Evolutionary conservation across 116 monocot species (phyloP).

Genomic region (Iris pallida): DNA sequence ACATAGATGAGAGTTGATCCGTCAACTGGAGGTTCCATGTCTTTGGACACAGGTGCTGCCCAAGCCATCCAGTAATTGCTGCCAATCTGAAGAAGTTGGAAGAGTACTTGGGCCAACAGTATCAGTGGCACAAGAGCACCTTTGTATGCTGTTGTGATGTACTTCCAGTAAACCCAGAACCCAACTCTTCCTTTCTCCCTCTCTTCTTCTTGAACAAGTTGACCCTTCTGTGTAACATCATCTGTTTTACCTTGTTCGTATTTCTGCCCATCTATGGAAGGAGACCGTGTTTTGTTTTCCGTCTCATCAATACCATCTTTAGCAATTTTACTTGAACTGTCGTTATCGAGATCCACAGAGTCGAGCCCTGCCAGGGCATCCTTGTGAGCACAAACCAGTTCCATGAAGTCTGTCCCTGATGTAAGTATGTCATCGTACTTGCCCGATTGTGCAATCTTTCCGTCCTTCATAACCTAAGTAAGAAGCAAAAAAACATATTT

Average conservation of each 20-base stretch:
- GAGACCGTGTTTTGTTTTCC: neutral
- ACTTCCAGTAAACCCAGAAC: conserved; percentile 66
- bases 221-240: conserved; percentile 30
- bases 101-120: conserved; percentile 42
- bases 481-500: neutral
- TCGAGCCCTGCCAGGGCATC: conserved; percentile 45
- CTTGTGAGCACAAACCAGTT: conserved; percentile 56
- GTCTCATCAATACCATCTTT: conserved; percentile 8
- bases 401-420: conserved; percentile 55
- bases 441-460: conserved; percentile 47
- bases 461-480: conserved; percentile 51
- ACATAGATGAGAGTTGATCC: conserved; percentile 37
- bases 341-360: conserved; percentile 22
- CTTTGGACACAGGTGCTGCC: conserved; percentile 52
- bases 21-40: conserved; percentile 40
- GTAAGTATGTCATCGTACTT: conserved; percentile 51
- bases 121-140: conserved; percentile 63
- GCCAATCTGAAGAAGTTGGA: conserved; percentile 56
- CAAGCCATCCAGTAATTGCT: conserved; percentile 86
- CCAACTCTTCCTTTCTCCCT: conserved; percentile 79
- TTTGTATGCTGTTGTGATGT: conserved; percentile 55
- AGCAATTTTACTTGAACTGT: neutral
- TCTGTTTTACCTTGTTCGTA: conserved; percentile 24
- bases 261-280: conserved; percentile 17
- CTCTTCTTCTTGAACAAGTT: conserved; percentile 70